These are phyloP conservation scores for Saccharomycopsis fibuligera DNA, from an alignment of 805 yeast genomes.

Conservation along the genomic window DNA sequence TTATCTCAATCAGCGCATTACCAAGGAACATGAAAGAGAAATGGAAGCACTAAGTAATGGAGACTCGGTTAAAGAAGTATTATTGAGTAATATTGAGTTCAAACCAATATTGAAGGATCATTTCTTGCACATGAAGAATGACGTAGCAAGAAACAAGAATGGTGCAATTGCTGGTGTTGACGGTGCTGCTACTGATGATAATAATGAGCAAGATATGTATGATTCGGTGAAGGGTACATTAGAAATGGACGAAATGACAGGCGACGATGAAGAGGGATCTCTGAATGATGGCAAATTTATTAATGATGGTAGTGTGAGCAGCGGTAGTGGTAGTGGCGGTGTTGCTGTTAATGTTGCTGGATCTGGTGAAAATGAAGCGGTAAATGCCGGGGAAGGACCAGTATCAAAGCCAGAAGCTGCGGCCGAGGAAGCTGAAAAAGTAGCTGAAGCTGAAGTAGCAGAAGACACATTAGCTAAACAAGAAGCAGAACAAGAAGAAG, in stretches of 20 bases:
- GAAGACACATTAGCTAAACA: no score
- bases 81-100: constrained; percentile 10
- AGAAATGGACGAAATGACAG: constrained; percentile 16
- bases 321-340: not conserved
- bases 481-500: no score
- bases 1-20: constrained; percentile 13
- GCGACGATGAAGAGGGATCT: constrained; percentile 13
- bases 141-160: no score
- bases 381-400: not conserved
- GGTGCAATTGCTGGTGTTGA: no score
- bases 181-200: not conserved
- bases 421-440: not conserved
- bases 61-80: not conserved
- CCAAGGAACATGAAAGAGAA: constrained; percentile 17
- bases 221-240: constrained; percentile 14
- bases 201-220: constrained; percentile 5
- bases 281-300: not conserved
- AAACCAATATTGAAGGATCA: constrained; percentile 16
- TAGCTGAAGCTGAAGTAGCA: not conserved
- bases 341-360: not conserved
- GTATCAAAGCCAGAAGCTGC: not conserved
- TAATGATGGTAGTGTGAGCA: not conserved
- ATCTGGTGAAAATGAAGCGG: not conserved
- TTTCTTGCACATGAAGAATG: constrained; percentile 14
- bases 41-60: constrained; percentile 1